Conservation (phyloP, 345 rosid species). For the Acer yangbiense region DNA sequence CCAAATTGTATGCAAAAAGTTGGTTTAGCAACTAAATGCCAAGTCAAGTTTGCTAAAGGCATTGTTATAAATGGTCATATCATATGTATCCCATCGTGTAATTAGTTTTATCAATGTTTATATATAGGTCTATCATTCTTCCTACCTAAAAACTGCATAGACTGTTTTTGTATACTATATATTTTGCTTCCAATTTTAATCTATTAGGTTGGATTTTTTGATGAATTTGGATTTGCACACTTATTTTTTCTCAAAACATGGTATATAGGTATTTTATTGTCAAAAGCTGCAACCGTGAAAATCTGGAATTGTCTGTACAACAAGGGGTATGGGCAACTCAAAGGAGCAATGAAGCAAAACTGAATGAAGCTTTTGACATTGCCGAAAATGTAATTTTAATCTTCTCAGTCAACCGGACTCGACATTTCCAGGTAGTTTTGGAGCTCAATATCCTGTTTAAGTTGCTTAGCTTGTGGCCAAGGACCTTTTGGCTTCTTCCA, state of each 20-base stretch:
- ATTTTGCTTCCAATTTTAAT: slow-evolving; percentile 13
- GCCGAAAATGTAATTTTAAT: slow-evolving; percentile 89
- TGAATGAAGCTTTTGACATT: slow-evolving; percentile 94
- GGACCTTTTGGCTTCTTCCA: slow-evolving; percentile 9
- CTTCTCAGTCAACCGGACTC: slow-evolving; percentile 94
- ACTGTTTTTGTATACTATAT: not conserved
- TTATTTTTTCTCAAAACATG: slow-evolving; percentile 30
- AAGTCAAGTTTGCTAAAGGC: slow-evolving; percentile 3
- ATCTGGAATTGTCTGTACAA: slow-evolving; percentile 95
- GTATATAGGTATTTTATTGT: slow-evolving; percentile 88
- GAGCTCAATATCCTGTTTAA: slow-evolving; percentile 23
- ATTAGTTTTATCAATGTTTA: not conserved
- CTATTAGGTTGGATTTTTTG: slow-evolving; percentile 14
- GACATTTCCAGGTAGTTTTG: slow-evolving; percentile 87
- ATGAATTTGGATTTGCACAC: slow-evolving; percentile 15
- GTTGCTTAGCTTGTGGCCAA: slow-evolving; percentile 16
- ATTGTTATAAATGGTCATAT: not conserved
- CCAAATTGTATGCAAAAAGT: not conserved
- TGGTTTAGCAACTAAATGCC: not conserved
- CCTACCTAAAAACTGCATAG: not conserved
- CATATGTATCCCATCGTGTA: not conserved
- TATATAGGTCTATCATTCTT: not conserved
- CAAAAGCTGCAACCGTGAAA: slow-evolving; percentile 95
- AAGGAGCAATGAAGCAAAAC: slow-evolving; percentile 97
- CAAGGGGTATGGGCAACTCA: slow-evolving; percentile 99